Conservation (phyloP, 176 grass and related monocot species). For the Dactylis glomerata region DNA sequence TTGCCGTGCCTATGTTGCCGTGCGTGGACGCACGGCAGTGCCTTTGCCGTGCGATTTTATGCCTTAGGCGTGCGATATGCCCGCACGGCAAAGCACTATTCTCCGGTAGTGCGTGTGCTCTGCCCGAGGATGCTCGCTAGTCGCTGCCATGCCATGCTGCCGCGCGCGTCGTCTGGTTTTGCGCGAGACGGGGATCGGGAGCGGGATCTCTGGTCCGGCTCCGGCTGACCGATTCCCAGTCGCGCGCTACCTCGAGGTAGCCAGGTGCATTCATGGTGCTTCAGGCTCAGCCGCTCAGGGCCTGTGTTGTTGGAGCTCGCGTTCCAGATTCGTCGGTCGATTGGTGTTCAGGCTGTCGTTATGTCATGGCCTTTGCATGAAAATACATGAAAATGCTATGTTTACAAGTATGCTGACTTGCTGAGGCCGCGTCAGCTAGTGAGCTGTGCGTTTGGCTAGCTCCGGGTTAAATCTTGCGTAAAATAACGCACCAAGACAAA, state of each 20-base stretch:
- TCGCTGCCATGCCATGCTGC: neutral
- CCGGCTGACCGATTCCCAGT: too few relatives aligned
- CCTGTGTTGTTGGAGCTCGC: conserved; percentile 8
- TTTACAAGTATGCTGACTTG: neutral
- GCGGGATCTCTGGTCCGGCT: too few relatives aligned
- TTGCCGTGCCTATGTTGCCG: too few relatives aligned
- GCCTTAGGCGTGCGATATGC: too few relatives aligned
- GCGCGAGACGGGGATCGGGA: neutral
- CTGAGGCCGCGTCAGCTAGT: neutral
- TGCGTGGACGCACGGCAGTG: too few relatives aligned
- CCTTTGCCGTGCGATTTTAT: too few relatives aligned
- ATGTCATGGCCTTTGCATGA: neutral
- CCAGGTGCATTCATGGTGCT: neutral
- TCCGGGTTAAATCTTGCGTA: neutral
- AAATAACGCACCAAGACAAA: neutral
- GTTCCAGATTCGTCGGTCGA: neutral
- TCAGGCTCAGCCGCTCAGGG: neutral
- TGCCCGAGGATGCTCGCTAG: conserved; percentile 13
- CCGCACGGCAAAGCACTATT: too few relatives aligned
- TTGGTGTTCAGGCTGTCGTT: neutral
- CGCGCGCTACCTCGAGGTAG: neutral
- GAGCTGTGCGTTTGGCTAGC: neutral
- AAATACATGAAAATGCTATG: too few relatives aligned
- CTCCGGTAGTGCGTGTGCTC: too few relatives aligned
- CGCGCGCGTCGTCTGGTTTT: neutral